phyloP scores from a whole-genome alignment of 495 filamentous ascomycete genomes.

The Elaphomyces granulatus region DNA sequence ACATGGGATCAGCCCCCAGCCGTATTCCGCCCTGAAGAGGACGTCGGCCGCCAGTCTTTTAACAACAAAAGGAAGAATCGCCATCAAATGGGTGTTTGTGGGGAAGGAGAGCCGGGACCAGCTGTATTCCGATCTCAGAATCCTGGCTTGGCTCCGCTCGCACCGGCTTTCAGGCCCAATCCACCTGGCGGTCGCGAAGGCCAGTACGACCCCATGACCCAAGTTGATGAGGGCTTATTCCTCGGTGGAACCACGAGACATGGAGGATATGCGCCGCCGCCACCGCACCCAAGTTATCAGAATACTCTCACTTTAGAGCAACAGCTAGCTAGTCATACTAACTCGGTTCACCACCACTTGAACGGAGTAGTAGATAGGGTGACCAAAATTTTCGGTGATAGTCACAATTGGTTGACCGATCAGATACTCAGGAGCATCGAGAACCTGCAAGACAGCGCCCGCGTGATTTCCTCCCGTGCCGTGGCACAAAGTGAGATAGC shows the following conservation, averaged over 20 bases:
- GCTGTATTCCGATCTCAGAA: background rate
- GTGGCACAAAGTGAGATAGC: conserved; percentile 5
- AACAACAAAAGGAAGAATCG: background rate
- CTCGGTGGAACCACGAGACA: conserved; percentile 8
- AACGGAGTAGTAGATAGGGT: conserved; percentile 6
- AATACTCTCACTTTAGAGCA: conserved; percentile 16
- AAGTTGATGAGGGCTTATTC: background rate
- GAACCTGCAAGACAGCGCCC: conserved; percentile 5
- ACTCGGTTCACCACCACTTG: conserved; percentile 13
- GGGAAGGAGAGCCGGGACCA: background rate
- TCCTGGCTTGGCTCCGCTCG: background rate
- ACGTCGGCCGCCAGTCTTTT: background rate
- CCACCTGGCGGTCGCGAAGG: background rate
- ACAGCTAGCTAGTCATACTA: conserved; percentile 9
- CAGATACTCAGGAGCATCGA: conserved; percentile 12
- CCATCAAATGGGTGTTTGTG: background rate
- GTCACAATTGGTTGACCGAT: conserved; percentile 11
- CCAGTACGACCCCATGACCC: background rate
- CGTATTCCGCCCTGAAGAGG: background rate
- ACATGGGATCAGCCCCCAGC: background rate
- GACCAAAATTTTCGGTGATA: conserved; percentile 8
- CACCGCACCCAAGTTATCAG: conserved; percentile 13
- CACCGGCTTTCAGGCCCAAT: background rate
- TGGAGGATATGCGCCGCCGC: conserved; percentile 15
- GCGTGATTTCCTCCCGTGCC: conserved; percentile 5